Conservation (phyloP, 768 basidiomycete species). For the Russula olivacea region DNA sequence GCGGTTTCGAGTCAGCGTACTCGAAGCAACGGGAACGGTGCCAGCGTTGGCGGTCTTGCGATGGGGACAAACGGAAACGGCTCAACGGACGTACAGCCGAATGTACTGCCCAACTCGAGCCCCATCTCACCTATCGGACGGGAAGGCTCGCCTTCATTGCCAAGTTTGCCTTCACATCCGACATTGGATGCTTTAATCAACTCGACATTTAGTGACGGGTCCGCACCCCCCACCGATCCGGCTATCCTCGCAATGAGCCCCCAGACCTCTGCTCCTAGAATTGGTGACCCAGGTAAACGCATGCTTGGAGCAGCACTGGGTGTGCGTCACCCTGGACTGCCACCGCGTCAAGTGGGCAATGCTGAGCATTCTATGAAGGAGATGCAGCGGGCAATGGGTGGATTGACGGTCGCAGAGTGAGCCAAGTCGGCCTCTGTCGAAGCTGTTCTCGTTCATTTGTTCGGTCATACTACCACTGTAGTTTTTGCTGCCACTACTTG, state of each 20-base stretch:
- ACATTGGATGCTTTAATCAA: conserved; percentile 81
- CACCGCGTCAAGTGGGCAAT: conserved; percentile 44
- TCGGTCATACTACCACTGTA: neutral
- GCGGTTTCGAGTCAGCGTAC: conserved; percentile 45
- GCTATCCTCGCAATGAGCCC: conserved; percentile 57
- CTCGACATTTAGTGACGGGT: conserved; percentile 57
- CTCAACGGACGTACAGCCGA: conserved; percentile 8
- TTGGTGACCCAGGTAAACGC: conserved; percentile 83
- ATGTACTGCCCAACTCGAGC: conserved; percentile 1
- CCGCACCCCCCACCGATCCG: conserved; percentile 52
- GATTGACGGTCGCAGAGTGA: conserved; percentile 59
- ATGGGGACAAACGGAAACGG: conserved; percentile 32
- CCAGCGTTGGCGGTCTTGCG: conserved; percentile 26
- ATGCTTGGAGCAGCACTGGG: conserved; percentile 86
- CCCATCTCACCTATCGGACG: conserved; percentile 28
- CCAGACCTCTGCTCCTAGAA: conserved; percentile 55
- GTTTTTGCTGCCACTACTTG: neutral
- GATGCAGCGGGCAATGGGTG: conserved; percentile 71
- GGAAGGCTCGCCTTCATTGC: conserved; percentile 74
- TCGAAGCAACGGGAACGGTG: conserved; percentile 31
- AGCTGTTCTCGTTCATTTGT: conserved; percentile 1
- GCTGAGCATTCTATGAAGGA: conserved; percentile 57
- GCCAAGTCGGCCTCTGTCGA: neutral
- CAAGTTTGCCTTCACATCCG: conserved; percentile 73
- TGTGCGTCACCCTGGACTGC: conserved; percentile 70